Base-by-base conservation (phyloP, 208 protist species). In the Leishmania aethiopica region DNA sequence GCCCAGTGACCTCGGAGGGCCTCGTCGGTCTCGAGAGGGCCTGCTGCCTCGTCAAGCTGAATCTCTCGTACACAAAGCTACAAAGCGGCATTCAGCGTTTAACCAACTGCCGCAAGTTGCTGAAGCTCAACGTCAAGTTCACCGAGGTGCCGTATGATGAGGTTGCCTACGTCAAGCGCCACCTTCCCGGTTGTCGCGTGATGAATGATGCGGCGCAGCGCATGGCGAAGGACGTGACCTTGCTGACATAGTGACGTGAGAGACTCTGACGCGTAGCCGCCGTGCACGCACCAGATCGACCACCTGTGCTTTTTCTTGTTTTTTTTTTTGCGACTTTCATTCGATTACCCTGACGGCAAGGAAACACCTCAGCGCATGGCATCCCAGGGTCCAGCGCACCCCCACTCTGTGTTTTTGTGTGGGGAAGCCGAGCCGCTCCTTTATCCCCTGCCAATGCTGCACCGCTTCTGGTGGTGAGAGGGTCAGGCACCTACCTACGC, bases 121-220 rank as follows among this genome's bases (percentile, higher is more conserved):
- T 82, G 47, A 88, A 84, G 72, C 70, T 88, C 25, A 86, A 90
- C 60, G 73, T 86, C 70, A 84, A 83, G 75, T 84, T 80, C 47
- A 90, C 84, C 3, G 32, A 81, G 25, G 81, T 82, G 5, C 53
- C 82, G 0, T 59, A 35, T 15, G 71, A 87, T 76, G 84, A 90
- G 35, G 76, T 88, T 1, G 28, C 78, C 66, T 76, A 77, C 32
- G 51, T 88, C 49, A 77, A 83, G 42, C 49, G 40, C 13, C 67
- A 62, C 75, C 81, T 88, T 35, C 77, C 84, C 22, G 17, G 72
- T 2, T 90, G 81, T 55, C 77, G 76, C 10, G 76, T 90, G 8
- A 80, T 79, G 47, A 76, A 83, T 35, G 80, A 87, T 71, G 79
- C 80, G 19, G 67, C 49, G 47, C 69, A 75, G 60, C 35, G 75